These are phyloP conservation scores for Pelargonium myrrhifolium DNA, from an alignment of 441 rosid species.

Conservation along the genomic window DNA sequence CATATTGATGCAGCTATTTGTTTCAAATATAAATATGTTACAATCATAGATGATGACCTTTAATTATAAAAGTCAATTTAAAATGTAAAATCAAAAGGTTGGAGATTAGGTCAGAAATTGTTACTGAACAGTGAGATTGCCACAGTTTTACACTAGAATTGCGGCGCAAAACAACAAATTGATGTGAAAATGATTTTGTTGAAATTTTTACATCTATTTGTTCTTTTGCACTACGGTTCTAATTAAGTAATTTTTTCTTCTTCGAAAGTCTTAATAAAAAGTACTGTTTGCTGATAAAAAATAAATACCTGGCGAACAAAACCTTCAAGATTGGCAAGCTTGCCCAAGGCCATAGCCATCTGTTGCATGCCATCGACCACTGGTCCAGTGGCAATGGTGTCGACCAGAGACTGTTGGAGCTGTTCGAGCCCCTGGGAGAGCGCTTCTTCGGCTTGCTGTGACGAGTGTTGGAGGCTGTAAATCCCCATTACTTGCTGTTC, in stretches of 20 bases:
- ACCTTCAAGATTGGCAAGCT: slow-evolving; percentile 62
- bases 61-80: slow-evolving; percentile 14
- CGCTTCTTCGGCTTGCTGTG: slow-evolving; percentile 73
- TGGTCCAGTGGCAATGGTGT: slow-evolving; percentile 39
- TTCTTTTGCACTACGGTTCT: no score
- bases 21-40: background rate
- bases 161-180: slow-evolving; percentile 36
- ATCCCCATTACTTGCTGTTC: slow-evolving; percentile 71
- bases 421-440: slow-evolving; percentile 64
- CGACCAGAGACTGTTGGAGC: slow-evolving; percentile 60
- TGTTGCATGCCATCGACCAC: slow-evolving; percentile 58
- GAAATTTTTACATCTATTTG: no score
- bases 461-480: slow-evolving; percentile 58
- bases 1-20: background rate
- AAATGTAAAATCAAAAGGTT: slow-evolving; percentile 22
- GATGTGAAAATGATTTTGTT: no score
- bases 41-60: background rate
- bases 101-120: slow-evolving; percentile 16
- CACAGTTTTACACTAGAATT: slow-evolving; percentile 20
- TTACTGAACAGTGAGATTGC: slow-evolving; percentile 14
- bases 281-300: no score
- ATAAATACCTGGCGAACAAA: slow-evolving; percentile 76
- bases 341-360: slow-evolving; percentile 61
- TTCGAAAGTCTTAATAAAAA: no score
- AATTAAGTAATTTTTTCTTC: no score